Base-by-base conservation (phyloP, 139 green algal genomes). In the Coccomyxa sp. region DNA sequence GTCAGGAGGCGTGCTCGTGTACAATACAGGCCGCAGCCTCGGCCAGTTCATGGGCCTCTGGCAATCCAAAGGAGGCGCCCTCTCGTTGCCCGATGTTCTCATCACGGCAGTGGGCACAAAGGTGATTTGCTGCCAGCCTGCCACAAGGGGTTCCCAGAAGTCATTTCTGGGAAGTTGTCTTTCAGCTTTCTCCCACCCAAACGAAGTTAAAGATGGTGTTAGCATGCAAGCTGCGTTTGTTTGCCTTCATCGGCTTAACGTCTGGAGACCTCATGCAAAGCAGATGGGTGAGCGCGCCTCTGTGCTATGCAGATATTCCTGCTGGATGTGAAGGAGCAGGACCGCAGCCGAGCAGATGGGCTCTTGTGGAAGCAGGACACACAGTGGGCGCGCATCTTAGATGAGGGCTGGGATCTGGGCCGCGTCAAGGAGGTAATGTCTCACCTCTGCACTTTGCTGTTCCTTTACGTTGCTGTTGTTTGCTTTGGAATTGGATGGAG, bases 31-130 rank as follows among this genome's bases (percentile, higher is more conserved):
- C 31, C 86, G 94, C 60, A 93, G 86, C 45, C 81, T 97, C 32
- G 93, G 92, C 57, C 91, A 96, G 86, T 96, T 97, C 57, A 88
- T 88, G 74, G 85, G 81, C 14, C 89, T 98, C 76, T 85, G 94
- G 57, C 85, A 92, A 60, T 83, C 92, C 71, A 96, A 95, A 76
- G 81, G 82, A 12, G 91, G 88, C 16, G 84, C 88, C 32, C 88
- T 98, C 78, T 90, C 94, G 13, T 79, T 95, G 58, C 95, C 95
- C 0, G 94, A 98, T 78, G 91, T 92, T 23, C 85, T 97, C 45
- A 93, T 98, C 82, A 95, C 92, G 23, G 95, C 95, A 27, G 95
- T 98, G 63, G 95, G 95, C 14, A 98, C 95, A 30, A 97, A 97
- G 88, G 90, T 95, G 63, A 11, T 60, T 27, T 81, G 30, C 67